Percentiles rank a stretch among this genome's conserved stretches.
Evolutionary conservation across 768 basidiomycete genomes (phyloP).

Genomic region (Leccinum variicolor): DNA sequence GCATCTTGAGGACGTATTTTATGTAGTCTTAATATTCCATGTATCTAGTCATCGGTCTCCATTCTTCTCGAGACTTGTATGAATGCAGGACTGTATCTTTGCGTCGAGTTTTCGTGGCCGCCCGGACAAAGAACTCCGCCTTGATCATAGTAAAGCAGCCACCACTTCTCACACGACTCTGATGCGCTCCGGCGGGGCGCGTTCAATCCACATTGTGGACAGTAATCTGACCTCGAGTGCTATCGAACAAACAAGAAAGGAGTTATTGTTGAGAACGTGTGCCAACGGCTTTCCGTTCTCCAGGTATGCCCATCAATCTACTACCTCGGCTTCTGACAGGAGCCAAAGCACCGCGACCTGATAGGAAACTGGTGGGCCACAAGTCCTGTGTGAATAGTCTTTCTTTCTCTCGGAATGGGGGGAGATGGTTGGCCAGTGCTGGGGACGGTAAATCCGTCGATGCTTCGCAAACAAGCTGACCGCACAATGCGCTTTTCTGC

Average conservation of each 20-base stretch:
- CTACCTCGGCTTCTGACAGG: not conserved
- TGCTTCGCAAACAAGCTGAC: constrained; percentile 10
- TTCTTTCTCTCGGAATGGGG: constrained; percentile 56
- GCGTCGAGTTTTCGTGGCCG: not conserved
- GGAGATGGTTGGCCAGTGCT: constrained; percentile 63
- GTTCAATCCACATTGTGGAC: constrained; percentile 18
- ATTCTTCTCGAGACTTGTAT: constrained; percentile 14
- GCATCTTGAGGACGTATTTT: constrained; percentile 35
- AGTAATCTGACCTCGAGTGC: constrained; percentile 21
- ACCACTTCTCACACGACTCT: not conserved
- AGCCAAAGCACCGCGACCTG: constrained; percentile 1
- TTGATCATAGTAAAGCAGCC: constrained; percentile 6
- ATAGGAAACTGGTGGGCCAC: constrained; percentile 42
- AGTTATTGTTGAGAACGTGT: constrained; percentile 18
- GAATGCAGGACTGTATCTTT: constrained; percentile 19
- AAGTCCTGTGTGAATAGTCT: constrained; percentile 65
- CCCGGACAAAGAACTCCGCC: not conserved
- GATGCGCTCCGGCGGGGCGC: constrained; percentile 13
- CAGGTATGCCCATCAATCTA: constrained; percentile 22
- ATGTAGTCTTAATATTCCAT: constrained; percentile 31
- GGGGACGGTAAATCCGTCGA: constrained; percentile 54
- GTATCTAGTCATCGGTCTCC: constrained; percentile 23
- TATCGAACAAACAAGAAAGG: constrained; percentile 20
- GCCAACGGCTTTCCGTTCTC: constrained; percentile 33
- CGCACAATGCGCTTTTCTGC: constrained; percentile 4